Base-by-base conservation (phyloP, 2,329 filamentous ascomycete species). In the Beauveria sp. region DNA sequence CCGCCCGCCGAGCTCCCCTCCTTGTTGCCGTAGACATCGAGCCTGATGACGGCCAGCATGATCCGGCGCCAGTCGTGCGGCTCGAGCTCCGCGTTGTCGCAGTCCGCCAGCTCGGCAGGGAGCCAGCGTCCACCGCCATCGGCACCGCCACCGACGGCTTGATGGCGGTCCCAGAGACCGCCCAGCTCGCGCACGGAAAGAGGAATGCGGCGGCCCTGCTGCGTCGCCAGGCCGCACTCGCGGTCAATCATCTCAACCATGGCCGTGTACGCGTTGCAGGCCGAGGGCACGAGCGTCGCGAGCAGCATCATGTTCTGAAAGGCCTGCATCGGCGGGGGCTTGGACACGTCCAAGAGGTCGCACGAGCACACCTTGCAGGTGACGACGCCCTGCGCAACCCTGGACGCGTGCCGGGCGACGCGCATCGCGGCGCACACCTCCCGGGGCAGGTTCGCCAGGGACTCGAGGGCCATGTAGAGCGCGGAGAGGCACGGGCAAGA, bases 261-360 rank as follows among this genome's bases (percentile, higher is more conserved):
- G 31, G 71, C 73, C 60, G 76, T 77, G 73, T 87, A 87, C 8
- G 82, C 80, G 68, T 84, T 80, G 59, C 80, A 83, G 50, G 83
- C 78, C 9, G 82, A 81, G 1, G 83, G 83, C 3, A 87, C 73
- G 34, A 87, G 76, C 2, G 83, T 79, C 7, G 79, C 82, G 4
- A 87, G 73, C 58, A 84, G 75, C 83, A 86, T 86, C 55, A 81
- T 75, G 67, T 79, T 85, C 68, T 87, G 84, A 64, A 84, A 82
- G 34, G 76, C 66, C 57, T 82, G 78, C 56, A 85, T 77, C 24
- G 78, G 74, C 1, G 76, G 73, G 1, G 73, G 69, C 34, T 71
- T 65, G 28, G 66, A 65, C 1, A 71, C 66, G 6, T 78, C 74
- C 8, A 75, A 61, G 16, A 46, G 14, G 40, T 74, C 70, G 26